Evolutionary conservation across 192 early-diverging fungal species (phyloP).

Genomic region (Backusella circina): DNA sequence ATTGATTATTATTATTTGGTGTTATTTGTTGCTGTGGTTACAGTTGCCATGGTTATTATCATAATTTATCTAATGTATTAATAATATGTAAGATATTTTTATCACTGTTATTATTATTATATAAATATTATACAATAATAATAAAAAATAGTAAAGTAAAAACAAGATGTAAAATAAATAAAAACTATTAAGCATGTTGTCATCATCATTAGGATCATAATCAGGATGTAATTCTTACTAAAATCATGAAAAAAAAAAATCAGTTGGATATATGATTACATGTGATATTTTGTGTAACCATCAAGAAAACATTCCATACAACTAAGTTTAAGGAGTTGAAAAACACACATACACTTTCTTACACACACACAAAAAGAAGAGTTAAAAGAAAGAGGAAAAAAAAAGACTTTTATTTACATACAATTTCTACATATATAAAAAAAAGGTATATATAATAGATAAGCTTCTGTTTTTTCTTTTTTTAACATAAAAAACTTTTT

Average conservation of each 20-base stretch:
- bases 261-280: background rate
- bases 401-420: conserved; percentile 2
- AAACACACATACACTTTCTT: background rate
- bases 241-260: background rate
- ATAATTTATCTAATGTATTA: background rate
- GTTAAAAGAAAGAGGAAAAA: background rate
- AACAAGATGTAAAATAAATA: background rate
- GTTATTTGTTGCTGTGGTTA: background rate
- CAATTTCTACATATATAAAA: background rate
- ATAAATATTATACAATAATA: background rate
- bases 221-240: background rate
- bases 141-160: background rate
- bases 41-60: background rate
- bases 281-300: background rate
- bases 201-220: background rate
- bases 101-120: background rate
- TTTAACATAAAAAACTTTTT: background rate
- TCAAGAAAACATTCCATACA: background rate
- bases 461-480: background rate
- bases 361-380: background rate
- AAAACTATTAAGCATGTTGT: background rate
- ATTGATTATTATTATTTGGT: background rate
- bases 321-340: background rate
- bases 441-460: conserved; percentile 2
- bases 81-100: background rate